phyloP scores from a whole-genome alignment of 2,329 filamentous ascomycete species.

The Colletotrichum neosansevieriae region DNA sequence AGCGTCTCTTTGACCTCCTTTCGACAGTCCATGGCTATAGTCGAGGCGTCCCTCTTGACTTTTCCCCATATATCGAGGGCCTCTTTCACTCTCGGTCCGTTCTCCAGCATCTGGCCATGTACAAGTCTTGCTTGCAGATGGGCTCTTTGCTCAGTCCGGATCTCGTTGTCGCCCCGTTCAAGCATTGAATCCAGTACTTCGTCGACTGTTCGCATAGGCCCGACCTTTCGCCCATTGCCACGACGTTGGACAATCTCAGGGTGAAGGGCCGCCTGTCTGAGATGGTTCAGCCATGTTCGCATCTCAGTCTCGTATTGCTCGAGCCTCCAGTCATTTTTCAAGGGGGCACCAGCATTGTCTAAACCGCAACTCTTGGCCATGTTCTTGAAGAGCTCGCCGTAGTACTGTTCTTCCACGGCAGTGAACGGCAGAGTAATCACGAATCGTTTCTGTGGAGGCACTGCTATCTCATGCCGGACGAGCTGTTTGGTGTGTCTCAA shows the following conservation, averaged over 20 bases:
- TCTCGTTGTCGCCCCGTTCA: conserved; percentile 78
- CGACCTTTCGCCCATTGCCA: conserved; percentile 71
- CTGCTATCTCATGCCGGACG: conserved; percentile 80
- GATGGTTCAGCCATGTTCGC: conserved; percentile 80
- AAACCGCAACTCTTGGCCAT: conserved; percentile 80
- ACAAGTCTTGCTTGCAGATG: conserved; percentile 73
- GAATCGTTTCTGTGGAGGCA: conserved; percentile 87
- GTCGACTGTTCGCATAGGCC: conserved; percentile 81
- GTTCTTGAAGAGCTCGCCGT: conserved; percentile 78
- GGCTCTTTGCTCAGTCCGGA: conserved; percentile 77
- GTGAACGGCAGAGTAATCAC: conserved; percentile 93
- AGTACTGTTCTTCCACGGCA: conserved; percentile 90
- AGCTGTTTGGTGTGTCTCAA: conserved; percentile 88
- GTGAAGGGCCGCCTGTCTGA: conserved; percentile 88
- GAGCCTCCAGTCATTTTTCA: conserved; percentile 72
- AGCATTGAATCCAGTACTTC: conserved; percentile 94
- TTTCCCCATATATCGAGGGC: conserved; percentile 78
- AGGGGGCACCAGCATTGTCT: conserved; percentile 71
- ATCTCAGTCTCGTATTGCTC: conserved; percentile 77
- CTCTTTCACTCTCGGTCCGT: conserved; percentile 74
- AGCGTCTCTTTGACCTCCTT: conserved; percentile 68
- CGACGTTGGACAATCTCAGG: conserved; percentile 79
- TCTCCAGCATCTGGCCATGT: conserved; percentile 83
- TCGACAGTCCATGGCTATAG: conserved; percentile 73
- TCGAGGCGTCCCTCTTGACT: conserved; percentile 61